Conservation (phyloP, 768 basidiomycete genomes). For the Panaeolus papilionaceus region DNA sequence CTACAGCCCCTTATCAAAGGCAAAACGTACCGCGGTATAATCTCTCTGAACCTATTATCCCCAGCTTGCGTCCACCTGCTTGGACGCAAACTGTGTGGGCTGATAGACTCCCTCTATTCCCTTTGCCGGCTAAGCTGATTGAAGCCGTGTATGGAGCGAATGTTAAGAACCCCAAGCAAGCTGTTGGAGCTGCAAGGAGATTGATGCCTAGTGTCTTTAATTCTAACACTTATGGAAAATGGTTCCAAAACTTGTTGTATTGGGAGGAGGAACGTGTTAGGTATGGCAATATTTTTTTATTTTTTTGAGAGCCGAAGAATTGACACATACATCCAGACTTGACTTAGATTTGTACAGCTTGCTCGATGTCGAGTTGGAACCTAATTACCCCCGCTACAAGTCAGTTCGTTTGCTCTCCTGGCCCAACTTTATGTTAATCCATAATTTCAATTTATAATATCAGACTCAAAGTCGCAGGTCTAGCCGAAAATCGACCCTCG, state of each 20-base stretch:
- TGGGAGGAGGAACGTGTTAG: slow-evolving; percentile 57
- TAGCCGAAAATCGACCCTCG: slow-evolving; percentile 64
- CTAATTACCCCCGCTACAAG: slow-evolving; percentile 50
- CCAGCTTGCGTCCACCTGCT: slow-evolving; percentile 43
- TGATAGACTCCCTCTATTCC: slow-evolving; percentile 36
- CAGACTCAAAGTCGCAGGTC: slow-evolving; percentile 58
- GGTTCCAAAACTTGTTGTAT: slow-evolving; percentile 53
- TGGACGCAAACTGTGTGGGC: slow-evolving; percentile 46
- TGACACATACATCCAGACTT: slow-evolving; percentile 33
- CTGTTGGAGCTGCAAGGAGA: slow-evolving; percentile 31
- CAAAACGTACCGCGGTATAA: slow-evolving; percentile 31
- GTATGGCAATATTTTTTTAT: slow-evolving; percentile 33
- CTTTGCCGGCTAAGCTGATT: slow-evolving; percentile 38
- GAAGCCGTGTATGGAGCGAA: slow-evolving; percentile 36
- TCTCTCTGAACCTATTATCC: slow-evolving; percentile 38
- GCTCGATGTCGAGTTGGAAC: slow-evolving; percentile 39
- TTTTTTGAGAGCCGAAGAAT: slow-evolving; percentile 2
- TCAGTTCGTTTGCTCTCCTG: slow-evolving; percentile 29
- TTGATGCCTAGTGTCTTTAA: slow-evolving; percentile 45
- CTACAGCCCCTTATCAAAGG: slow-evolving; percentile 49
- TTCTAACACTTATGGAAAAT: slow-evolving; percentile 44
- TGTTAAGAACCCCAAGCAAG: slow-evolving; percentile 22
- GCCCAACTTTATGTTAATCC: not conserved
- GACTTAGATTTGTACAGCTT: slow-evolving; percentile 46
- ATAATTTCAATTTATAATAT: not conserved